A percentile compares a stretch with the other conserved stretches of the same genome.
phyloP scores from a whole-genome alignment of 495 filamentous ascomycete species.

The Aspergillus ostianus region DNA sequence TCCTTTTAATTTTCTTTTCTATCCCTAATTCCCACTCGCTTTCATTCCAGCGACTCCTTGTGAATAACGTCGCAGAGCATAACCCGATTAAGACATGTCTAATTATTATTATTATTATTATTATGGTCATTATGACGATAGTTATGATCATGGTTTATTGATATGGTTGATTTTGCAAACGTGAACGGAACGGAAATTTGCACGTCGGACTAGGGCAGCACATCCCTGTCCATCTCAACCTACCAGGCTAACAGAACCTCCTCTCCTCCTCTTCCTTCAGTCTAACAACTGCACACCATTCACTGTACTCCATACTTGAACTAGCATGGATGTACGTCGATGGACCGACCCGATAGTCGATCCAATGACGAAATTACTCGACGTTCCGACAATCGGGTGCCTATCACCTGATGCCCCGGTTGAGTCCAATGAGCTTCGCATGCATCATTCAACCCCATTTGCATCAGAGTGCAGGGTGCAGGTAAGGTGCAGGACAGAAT shows the following conservation, averaged over 20 bases:
- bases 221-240: constrained; percentile 8
- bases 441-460: not conserved
- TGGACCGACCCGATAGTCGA: constrained; percentile 3
- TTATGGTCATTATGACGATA: no score
- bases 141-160: no score
- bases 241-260: not conserved
- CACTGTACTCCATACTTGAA: constrained; percentile 2
- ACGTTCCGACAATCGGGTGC: constrained; percentile 10
- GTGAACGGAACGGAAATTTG: not conserved
- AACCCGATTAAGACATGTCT: not conserved
- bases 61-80: not conserved
- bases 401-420: constrained; percentile 12
- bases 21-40: constrained; percentile 3
- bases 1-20: not conserved
- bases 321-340: constrained; percentile 4
- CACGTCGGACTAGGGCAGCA: not conserved
- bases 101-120: not conserved
- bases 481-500: not conserved
- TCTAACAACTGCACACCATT: constrained; percentile 6
- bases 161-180: no score
- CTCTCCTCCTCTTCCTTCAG: not conserved
- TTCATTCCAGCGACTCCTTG: not conserved
- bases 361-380: constrained; percentile 4
- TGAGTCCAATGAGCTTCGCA: not conserved
- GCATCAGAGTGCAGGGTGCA: not conserved